Base-by-base conservation (phyloP, 371 early-diverging fungal genomes). In the Polyrhizophydium stewartii region DNA sequence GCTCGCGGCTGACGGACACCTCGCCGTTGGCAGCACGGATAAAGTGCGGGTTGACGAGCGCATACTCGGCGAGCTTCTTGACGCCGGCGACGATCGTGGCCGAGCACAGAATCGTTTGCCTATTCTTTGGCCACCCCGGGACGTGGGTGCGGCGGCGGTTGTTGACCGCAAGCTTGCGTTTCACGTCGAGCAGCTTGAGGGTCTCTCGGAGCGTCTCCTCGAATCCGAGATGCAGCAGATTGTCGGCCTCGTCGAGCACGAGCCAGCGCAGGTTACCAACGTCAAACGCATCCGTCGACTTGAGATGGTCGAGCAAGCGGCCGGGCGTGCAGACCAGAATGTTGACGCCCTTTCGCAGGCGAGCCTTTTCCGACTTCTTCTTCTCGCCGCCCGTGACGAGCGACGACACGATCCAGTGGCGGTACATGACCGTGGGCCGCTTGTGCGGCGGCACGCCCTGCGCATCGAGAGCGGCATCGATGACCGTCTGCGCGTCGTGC, bases 331-430 rank as follows among this genome's bases (percentile, higher is more conserved):
- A 80, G 31, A 89, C 77, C 6, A 89, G 65, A 31, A 89, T 75
- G 47, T 82, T 83, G 56, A 77, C 71, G 9, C 88, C 88, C 70
- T 93, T 93, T 69, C 96, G 87, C 65, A 75, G 43, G 1, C 96
- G 82, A 21, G 92, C 89, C 81, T 96, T 96, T 73, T 97, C 96
- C 0, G 92, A 88, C 55, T 88, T 85, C 67, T 90, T 91, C 66
- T 89, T 92, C 64, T 93, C 96, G 24, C 98, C 97, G 58, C 97
- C 97, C 49, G 89, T 89, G 1, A 93, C 86, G 32, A 89, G 80
- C 12, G 93, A 93, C n/a, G 94, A 87, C 0, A 95, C 93, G 55
- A 94, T 90, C 96, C 97, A 97, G 68, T 81, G 84, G 7, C 61
- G 57, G 28, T 59, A 37, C 2, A 49, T 30, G 6, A 55, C 25